These are phyloP conservation scores for Microsporum ferrugineum DNA, from an alignment of 2,329 filamentous ascomycete genomes.

Conservation along the genomic window DNA sequence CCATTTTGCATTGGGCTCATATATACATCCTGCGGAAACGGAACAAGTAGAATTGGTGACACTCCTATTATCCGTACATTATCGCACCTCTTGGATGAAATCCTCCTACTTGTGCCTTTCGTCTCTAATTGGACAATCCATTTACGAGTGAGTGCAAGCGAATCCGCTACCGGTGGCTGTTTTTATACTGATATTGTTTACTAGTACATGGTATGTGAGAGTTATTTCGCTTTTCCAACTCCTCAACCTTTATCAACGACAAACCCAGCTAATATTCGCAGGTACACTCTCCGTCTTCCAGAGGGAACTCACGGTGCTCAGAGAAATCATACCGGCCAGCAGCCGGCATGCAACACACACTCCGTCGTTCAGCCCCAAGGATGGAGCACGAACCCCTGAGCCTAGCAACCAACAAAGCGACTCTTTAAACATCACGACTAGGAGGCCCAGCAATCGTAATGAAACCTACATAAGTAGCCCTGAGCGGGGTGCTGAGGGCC, in stretches of 20 bases:
- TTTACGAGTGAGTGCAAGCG: neutral
- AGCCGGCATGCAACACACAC: neutral
- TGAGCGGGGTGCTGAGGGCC: neutral
- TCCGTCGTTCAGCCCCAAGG: neutral
- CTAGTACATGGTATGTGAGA: no score
- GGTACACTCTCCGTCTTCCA: no score
- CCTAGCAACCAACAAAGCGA: neutral
- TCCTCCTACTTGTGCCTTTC: neutral
- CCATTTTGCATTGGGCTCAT: neutral
- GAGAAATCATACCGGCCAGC: neutral
- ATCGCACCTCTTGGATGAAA: neutral
- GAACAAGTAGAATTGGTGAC: neutral
- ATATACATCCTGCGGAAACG: neutral
- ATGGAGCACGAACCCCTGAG: neutral
- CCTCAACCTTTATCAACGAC: no score
- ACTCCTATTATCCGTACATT: neutral
- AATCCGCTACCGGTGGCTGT: neutral
- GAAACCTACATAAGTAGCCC: neutral
- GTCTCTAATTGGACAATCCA: neutral
- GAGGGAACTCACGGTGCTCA: neutral
- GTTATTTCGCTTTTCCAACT: no score
- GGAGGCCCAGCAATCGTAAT: neutral
- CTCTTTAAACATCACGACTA: neutral
- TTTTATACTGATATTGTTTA: no score
- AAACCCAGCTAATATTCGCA: no score